These are phyloP conservation scores for Phytophthora palmivora DNA, from an alignment of 352 stramenopile species.

Conservation along the genomic window DNA sequence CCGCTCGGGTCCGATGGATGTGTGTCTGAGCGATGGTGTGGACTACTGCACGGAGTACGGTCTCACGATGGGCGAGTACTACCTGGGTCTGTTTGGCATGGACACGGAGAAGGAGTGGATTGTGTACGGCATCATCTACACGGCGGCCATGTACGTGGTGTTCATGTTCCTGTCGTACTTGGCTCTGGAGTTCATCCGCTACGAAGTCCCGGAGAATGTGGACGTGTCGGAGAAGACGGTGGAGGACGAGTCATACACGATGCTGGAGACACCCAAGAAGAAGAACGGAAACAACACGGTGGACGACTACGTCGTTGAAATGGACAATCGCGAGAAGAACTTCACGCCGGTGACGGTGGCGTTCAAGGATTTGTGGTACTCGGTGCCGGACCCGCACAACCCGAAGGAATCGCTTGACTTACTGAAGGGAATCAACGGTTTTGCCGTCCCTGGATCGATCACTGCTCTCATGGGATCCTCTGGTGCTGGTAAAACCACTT, in stretches of 20 bases:
- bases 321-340: conserved; percentile 13
- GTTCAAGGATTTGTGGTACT: conserved; percentile 37
- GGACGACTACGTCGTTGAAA: neutral
- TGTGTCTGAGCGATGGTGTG: conserved; percentile 36
- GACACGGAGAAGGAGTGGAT: conserved; percentile 28
- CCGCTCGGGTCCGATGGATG: conserved; percentile 16
- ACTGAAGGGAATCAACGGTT: conserved; percentile 32
- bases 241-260: conserved; percentile 12
- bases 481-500: neutral
- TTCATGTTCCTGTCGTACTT: conserved; percentile 34
- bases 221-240: conserved; percentile 14
- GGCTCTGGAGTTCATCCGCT: conserved; percentile 25
- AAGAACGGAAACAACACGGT: neutral
- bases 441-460: conserved; percentile 7
- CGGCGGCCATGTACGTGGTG: conserved; percentile 27
- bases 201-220: conserved; percentile 30
- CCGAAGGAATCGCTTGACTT: conserved; percentile 22
- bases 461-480: conserved; percentile 14
- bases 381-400: conserved; percentile 20
- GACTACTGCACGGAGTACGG: conserved; percentile 37
- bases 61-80: conserved; percentile 49
- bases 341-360: conserved; percentile 28
- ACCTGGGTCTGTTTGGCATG: conserved; percentile 26
- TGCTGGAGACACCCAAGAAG: conserved; percentile 27
- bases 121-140: conserved; percentile 28